These are phyloP conservation scores for Micractinium sp. DNA, from an alignment of 139 green algal species.

Conservation along the genomic window DNA sequence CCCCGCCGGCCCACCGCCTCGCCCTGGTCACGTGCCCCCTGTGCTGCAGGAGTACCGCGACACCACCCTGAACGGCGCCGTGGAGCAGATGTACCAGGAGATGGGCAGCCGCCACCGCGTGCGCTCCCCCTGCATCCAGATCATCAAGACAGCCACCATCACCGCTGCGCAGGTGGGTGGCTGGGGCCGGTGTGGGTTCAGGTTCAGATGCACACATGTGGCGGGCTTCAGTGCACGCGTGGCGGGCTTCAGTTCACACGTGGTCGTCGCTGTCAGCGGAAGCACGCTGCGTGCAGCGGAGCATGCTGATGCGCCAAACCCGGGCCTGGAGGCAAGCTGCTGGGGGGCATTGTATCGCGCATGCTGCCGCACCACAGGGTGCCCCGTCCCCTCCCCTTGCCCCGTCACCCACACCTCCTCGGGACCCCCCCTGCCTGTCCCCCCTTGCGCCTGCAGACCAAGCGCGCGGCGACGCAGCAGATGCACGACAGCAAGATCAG, in stretches of 20 bases:
- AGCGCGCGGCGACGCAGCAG: conserved; percentile 92
- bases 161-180: conserved; percentile 49
- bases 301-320: too few relatives aligned
- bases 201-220: too few relatives aligned
- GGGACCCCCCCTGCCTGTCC: not conserved
- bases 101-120: conserved; percentile 97
- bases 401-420: not conserved
- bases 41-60: conserved; percentile 92
- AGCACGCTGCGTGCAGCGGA: too few relatives aligned
- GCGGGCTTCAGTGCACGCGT: too few relatives aligned
- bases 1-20: not conserved
- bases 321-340: too few relatives aligned
- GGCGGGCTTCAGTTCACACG: not conserved
- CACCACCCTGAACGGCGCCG: conserved; percentile 96
- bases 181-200: too few relatives aligned
- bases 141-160: conserved; percentile 98
- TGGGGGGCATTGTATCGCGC: too few relatives aligned
- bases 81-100: conserved; percentile 97
- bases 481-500: conserved; percentile 96
- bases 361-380: too few relatives aligned
- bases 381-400: too few relatives aligned
- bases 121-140: conserved; percentile 78
- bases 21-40: not conserved
- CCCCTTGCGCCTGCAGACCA: conserved; percentile 63
- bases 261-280: too few relatives aligned